These are phyloP conservation scores for Curvularia sp. DNA, from an alignment of 2,329 filamentous ascomycete species.

Conservation along the genomic window DNA sequence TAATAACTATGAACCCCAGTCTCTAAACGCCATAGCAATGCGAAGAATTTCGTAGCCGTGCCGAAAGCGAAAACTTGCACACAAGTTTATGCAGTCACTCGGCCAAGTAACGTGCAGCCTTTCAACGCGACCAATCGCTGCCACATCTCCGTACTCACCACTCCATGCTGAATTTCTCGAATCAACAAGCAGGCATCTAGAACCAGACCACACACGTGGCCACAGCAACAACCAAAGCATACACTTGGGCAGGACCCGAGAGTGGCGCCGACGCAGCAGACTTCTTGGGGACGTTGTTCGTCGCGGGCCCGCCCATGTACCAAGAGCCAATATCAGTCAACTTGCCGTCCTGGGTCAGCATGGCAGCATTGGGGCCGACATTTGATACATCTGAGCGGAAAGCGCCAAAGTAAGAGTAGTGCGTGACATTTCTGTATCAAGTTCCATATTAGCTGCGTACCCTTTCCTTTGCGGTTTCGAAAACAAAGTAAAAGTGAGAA, in stretches of 20 bases:
- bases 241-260: rapidly evolving
- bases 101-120: background rate
- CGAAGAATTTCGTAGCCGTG: background rate
- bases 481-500: constrained; percentile 18
- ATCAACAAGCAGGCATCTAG: background rate
- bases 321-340: constrained; percentile 78
- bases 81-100: background rate
- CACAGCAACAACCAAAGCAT: background rate
- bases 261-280: constrained; percentile 1
- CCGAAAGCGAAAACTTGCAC: no score
- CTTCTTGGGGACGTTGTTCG: constrained; percentile 12
- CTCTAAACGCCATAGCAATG: constrained; percentile 2
- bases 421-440: constrained; percentile 60
- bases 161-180: background rate
- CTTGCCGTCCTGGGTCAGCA: constrained; percentile 71
- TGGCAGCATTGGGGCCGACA: constrained; percentile 74
- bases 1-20: background rate
- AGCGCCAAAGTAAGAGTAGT: constrained; percentile 78
- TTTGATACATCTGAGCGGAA: constrained; percentile 75
- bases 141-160: background rate
- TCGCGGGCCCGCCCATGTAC: constrained; percentile 68
- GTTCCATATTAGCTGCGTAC: no score
- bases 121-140: background rate
- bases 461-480: no score
- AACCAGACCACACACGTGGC: background rate